Evolutionary conservation across 2,329 filamentous ascomycete genomes (phyloP).

Genomic region (Aureobasidium sp.): DNA sequence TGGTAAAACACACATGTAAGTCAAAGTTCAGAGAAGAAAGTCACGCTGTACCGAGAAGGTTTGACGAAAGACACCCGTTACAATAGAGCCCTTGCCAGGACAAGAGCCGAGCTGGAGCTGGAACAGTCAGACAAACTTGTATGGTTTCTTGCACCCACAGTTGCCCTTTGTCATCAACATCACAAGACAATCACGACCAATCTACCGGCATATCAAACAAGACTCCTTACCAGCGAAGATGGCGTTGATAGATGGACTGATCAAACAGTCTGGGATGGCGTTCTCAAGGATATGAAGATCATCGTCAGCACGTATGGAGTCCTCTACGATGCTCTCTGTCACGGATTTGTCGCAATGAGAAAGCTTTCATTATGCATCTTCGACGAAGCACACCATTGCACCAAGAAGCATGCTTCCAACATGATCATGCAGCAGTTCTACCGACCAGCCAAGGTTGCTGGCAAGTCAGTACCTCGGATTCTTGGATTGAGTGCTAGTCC

Average conservation of each 20-base stretch:
- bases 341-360: constrained; percentile 62
- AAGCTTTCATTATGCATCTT: constrained; percentile 64
- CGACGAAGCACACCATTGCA: constrained; percentile 80
- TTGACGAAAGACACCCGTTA: not conserved
- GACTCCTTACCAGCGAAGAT: constrained; percentile 58
- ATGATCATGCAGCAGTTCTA: constrained; percentile 69
- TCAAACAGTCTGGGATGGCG: constrained; percentile 56
- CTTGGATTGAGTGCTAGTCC: constrained; percentile 78
- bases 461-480: constrained; percentile 50
- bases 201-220: constrained; percentile 45
- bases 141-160: constrained; percentile 40
- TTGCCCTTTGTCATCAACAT: constrained; percentile 39
- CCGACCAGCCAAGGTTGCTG: constrained; percentile 34
- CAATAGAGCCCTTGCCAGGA: constrained; percentile 31
- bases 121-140: constrained; percentile 31
- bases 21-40: not conserved
- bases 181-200: constrained; percentile 26
- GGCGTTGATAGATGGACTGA: constrained; percentile 66
- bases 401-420: constrained; percentile 54
- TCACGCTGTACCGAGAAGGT: not conserved
- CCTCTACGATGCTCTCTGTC: constrained; percentile 62
- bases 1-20: constrained; percentile 38
- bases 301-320: constrained; percentile 72
- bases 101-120: constrained; percentile 33
- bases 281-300: constrained; percentile 57